phyloP scores from a whole-genome alignment of 345 rosid genomes.

The Abelmoschus esculentus region DNA sequence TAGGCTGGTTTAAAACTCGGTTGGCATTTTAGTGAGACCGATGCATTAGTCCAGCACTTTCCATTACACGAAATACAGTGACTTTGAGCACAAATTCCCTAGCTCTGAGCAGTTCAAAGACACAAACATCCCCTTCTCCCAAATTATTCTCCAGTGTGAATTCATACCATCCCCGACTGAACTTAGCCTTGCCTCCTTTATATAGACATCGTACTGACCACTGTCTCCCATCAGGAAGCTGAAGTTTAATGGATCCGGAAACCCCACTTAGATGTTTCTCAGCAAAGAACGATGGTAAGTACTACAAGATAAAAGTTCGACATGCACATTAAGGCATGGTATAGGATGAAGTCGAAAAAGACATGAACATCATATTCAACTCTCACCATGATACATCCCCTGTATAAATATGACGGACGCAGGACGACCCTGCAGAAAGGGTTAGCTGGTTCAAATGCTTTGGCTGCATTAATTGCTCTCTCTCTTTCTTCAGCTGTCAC shows the following conservation, averaged over 20 bases:
- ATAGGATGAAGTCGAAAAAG: neutral
- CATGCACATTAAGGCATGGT: neutral
- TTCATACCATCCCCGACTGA: slow-evolving; percentile 88
- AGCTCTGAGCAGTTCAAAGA: slow-evolving; percentile 61
- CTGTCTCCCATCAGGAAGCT: slow-evolving; percentile 63
- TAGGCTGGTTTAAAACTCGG: slow-evolving; percentile 10
- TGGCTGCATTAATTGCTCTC: slow-evolving; percentile 62
- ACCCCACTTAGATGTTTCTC: slow-evolving; percentile 75
- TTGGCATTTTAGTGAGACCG: slow-evolving; percentile 15
- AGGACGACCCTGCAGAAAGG: slow-evolving; percentile 84
- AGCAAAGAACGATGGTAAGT: slow-evolving; percentile 80
- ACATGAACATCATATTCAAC: neutral
- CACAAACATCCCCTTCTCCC: slow-evolving; percentile 92
- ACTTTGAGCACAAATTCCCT: slow-evolving; percentile 81
- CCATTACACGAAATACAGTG: slow-evolving; percentile 55
- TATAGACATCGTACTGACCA: slow-evolving; percentile 92
- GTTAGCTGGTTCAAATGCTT: slow-evolving; percentile 67
- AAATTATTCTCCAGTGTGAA: slow-evolving; percentile 69
- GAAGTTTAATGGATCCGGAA: slow-evolving; percentile 75
- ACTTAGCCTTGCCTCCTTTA: slow-evolving; percentile 76
- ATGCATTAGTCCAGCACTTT: slow-evolving; percentile 17
- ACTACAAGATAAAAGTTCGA: slow-evolving; percentile 34
- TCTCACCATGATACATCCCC: slow-evolving; percentile 82
- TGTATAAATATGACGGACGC: slow-evolving; percentile 72
- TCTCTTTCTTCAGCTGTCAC: slow-evolving; percentile 79